phyloP scores from a whole-genome alignment of 768 basidiomycete genomes.

The Kwoniella europaea region DNA sequence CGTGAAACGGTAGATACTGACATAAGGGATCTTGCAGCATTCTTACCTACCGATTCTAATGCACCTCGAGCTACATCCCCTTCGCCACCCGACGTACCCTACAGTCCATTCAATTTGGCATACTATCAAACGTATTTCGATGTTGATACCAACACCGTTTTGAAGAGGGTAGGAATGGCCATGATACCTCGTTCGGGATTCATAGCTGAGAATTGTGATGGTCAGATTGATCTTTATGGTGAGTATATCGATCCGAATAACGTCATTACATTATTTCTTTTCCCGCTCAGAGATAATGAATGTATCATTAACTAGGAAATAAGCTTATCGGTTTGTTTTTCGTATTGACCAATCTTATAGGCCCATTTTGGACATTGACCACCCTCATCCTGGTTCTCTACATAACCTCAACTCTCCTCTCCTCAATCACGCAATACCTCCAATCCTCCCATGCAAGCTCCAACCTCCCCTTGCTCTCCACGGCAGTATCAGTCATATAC shows the following conservation, averaged over 20 bases:
- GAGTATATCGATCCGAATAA: conserved; percentile 6
- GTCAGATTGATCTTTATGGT: conserved; percentile 58
- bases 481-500: conserved; percentile 78
- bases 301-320: no score
- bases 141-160: conserved; percentile 49
- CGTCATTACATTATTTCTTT: no score
- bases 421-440: conserved; percentile 85
- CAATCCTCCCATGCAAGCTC: conserved; percentile 59
- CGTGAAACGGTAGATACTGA: no score
- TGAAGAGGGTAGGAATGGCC: conserved; percentile 45
- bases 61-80: conserved; percentile 26
- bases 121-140: conserved; percentile 58
- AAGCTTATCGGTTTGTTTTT: no score
- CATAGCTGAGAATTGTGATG: conserved; percentile 54
- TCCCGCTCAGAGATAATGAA: no score
- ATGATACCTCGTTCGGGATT: conserved; percentile 54
- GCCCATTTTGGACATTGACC: conserved; percentile 97
- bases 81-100: conserved; percentile 40
- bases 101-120: conserved; percentile 53
- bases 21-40: conserved; percentile 4
- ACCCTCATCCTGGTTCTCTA: conserved; percentile 92
- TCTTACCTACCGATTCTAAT: conserved; percentile 29
- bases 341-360: conserved; percentile 58
- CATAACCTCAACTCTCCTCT: conserved; percentile 87
- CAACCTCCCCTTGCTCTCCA: conserved; percentile 81